phyloP scores from a whole-genome alignment of 805 yeast genomes.

The Pichia thaimueangensis region DNA sequence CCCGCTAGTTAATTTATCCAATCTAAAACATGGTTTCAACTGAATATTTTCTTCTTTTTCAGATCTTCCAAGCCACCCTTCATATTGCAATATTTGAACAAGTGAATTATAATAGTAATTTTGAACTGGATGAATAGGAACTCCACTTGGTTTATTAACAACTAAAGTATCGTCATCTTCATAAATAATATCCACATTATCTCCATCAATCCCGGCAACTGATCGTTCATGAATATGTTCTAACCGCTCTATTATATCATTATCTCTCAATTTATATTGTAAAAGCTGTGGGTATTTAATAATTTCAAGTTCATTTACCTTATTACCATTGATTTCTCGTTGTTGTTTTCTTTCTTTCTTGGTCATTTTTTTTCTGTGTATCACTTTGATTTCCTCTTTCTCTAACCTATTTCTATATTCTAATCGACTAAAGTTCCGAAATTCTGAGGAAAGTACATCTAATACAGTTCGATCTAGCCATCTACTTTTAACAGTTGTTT shows the following conservation, averaged over 20 bases:
- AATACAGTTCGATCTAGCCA: conserved; percentile 35
- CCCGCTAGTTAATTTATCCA: conserved; percentile 52
- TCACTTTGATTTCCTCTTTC: conserved; percentile 16
- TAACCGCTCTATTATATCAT: conserved; percentile 24
- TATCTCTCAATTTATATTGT: conserved; percentile 15
- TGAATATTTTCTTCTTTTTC: not conserved
- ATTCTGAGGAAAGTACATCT: conserved; percentile 36
- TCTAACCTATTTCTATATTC: conserved; percentile 22
- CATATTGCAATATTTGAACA: conserved; percentile 38
- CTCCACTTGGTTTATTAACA: conserved; percentile 47
- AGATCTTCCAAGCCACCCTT: conserved; percentile 10
- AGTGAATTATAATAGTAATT: conserved; percentile 39
- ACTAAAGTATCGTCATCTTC: conserved; percentile 31
- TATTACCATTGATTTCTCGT: not conserved
- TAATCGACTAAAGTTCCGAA: conserved; percentile 24
- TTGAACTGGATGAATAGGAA: conserved; percentile 51
- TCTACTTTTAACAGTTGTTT: conserved; percentile 37
- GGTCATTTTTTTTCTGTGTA: conserved; percentile 15
- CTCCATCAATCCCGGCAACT: not conserved
- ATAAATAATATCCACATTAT: conserved; percentile 14
- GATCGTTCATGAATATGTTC: conserved; percentile 30
- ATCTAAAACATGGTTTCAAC: conserved; percentile 40
- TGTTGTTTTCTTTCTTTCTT: conserved; percentile 14
- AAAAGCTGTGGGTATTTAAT: conserved; percentile 19
- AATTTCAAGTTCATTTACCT: not conserved